A percentile compares a stretch with the other conserved stretches of the same genome.
These are phyloP conservation scores for Yarrowia alimentaria DNA, from an alignment of 805 yeast species.

Conservation along the genomic window DNA sequence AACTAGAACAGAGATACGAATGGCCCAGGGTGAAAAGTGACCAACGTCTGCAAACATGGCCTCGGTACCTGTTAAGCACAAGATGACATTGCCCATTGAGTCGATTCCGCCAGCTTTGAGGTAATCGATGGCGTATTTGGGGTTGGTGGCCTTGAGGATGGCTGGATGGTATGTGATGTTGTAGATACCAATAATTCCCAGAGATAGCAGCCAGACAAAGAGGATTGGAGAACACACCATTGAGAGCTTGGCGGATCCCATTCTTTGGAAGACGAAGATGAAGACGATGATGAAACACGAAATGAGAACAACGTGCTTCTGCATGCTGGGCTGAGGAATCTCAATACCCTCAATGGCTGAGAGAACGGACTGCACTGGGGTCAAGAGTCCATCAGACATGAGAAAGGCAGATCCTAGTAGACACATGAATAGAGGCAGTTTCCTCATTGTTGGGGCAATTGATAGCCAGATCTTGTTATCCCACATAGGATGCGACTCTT, in stretches of 20 bases:
- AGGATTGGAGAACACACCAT: slow-evolving; percentile 55
- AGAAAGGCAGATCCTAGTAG: slow-evolving; percentile 58
- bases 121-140: slow-evolving; percentile 51
- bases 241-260: slow-evolving; percentile 53
- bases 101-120: slow-evolving; percentile 44
- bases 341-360: slow-evolving; percentile 58
- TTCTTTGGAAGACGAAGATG: slow-evolving; percentile 49
- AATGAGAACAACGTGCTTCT: slow-evolving; percentile 44
- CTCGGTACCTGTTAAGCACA: slow-evolving; percentile 58
- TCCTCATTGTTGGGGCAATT: not conserved
- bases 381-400: slow-evolving; percentile 58
- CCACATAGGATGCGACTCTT: not conserved
- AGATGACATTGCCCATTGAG: slow-evolving; percentile 50
- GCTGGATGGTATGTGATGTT: slow-evolving; percentile 46
- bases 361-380: slow-evolving; percentile 63
- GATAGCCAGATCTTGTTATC: slow-evolving; percentile 6
- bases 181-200: slow-evolving; percentile 48
- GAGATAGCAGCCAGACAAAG: slow-evolving; percentile 50
- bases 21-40: slow-evolving; percentile 52
- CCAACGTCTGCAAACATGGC: slow-evolving; percentile 67
- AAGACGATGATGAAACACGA: slow-evolving; percentile 49
- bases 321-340: slow-evolving; percentile 49
- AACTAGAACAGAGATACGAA: slow-evolving; percentile 47
- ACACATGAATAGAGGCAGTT: slow-evolving; percentile 39
- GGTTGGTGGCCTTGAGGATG: slow-evolving; percentile 51